Conservation (phyloP, 441 rosid species). For the Croton setiger region DNA sequence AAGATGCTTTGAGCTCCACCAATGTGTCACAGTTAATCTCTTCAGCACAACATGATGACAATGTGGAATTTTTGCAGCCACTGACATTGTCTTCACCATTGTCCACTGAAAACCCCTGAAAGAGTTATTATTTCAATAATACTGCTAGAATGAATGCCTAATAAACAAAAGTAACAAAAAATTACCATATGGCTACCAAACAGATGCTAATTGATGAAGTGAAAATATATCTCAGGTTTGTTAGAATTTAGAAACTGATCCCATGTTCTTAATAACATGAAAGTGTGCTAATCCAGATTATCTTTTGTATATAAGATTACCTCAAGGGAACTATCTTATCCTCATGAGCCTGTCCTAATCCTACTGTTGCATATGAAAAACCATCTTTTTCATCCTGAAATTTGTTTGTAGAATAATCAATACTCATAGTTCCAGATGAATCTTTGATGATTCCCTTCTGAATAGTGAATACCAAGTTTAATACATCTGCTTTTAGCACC, state of each 20-base stretch:
- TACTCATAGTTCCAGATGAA: conserved; percentile 26
- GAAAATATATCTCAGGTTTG: neutral
- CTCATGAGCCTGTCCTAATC: conserved; percentile 25
- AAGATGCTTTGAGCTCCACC: conserved; percentile 63
- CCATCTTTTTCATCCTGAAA: conserved; percentile 24
- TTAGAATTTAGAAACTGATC: neutral
- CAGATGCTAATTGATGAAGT: neutral
- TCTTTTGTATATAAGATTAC: conserved; percentile 35
- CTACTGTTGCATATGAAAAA: conserved; percentile 18
- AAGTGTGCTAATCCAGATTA: no score
- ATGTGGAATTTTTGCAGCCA: conserved; percentile 89
- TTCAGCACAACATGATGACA: conserved; percentile 90
- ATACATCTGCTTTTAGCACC: conserved; percentile 76
- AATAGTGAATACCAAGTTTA: conserved; percentile 44
- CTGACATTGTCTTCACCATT: conserved; percentile 91
- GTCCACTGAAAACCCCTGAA: conserved; percentile 81
- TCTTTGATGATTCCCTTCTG: conserved; percentile 38
- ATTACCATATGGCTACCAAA: neutral
- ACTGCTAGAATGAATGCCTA: neutral
- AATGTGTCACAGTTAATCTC: conserved; percentile 79
- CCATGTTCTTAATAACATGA: neutral
- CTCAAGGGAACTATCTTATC: conserved; percentile 68
- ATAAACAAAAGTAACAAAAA: no score
- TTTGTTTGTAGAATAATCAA: conserved; percentile 22
- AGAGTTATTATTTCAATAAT: neutral